phyloP scores from a whole-genome alignment of 129 eudicot genomes.

The Glebionis coronaria region DNA sequence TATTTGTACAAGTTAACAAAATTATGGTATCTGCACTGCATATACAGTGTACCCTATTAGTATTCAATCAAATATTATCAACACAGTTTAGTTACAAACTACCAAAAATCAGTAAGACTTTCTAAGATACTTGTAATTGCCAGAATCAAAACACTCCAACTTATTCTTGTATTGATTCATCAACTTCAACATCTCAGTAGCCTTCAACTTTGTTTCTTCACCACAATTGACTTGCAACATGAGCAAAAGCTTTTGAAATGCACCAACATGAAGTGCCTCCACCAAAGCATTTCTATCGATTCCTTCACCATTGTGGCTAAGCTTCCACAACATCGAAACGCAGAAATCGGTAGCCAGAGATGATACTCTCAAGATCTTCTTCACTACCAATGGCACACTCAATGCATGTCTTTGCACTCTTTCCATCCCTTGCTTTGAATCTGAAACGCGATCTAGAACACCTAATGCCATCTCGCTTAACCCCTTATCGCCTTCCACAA shows the following conservation, averaged over 20 bases:
- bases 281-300: constrained; percentile 32
- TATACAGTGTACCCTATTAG: constrained; percentile 1
- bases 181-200: constrained; percentile 73
- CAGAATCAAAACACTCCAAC: constrained; percentile 72
- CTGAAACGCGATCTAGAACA: constrained; percentile 46
- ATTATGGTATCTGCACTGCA: constrained; percentile 7
- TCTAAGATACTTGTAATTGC: constrained; percentile 65
- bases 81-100: constrained; percentile 25
- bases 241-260: constrained; percentile 77
- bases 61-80: constrained; percentile 5
- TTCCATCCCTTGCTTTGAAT: constrained; percentile 37
- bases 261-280: constrained; percentile 76
- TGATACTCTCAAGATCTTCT: constrained; percentile 74
- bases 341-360: constrained; percentile 59
- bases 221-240: constrained; percentile 81
- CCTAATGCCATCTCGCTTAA: constrained; percentile 62
- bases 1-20: not conserved
- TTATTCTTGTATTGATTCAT: constrained; percentile 63
- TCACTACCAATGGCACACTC: constrained; percentile 54
- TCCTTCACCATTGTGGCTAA: constrained; percentile 40
- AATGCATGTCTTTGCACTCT: constrained; percentile 46
- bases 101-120: constrained; percentile 37
- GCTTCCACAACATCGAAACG: constrained; percentile 60
- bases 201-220: constrained; percentile 64
- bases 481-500: constrained; percentile 58